Conservation (phyloP, 129 eudicot species). For the Glebionis coronaria region DNA sequence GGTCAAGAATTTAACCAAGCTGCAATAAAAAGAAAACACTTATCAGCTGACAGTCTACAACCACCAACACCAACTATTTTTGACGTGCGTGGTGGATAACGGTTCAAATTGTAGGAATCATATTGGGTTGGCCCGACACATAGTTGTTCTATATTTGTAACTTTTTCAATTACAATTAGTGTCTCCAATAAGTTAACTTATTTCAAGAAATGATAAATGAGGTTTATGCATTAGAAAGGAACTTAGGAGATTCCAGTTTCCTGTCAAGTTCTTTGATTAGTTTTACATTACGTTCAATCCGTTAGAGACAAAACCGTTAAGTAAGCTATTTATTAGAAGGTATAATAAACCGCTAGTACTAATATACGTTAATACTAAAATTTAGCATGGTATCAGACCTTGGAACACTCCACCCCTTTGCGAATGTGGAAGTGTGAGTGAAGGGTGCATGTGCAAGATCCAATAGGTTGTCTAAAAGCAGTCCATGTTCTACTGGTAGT, state of each 20-base stretch:
- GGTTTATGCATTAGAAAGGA: too few species aligned
- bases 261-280: too few species aligned
- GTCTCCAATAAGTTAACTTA: neutral
- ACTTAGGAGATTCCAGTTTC: too few species aligned
- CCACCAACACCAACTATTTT: neutral
- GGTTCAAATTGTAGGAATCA: too few species aligned
- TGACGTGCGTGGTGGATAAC: too few species aligned
- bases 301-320: too few species aligned
- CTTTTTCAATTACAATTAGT: too few species aligned
- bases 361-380: neutral
- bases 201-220: too few species aligned
- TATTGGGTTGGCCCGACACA: too few species aligned
- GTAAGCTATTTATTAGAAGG: neutral
- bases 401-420: constrained; percentile 92
- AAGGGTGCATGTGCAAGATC: constrained; percentile 96
- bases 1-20: constrained; percentile 85
- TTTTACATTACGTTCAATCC: too few species aligned
- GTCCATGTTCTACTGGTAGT: constrained; percentile 92
- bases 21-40: constrained; percentile 33
- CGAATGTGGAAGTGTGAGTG: constrained; percentile 89
- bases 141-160: too few species aligned
- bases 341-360: neutral
- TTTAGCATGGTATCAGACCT: constrained; percentile 38
- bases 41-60: neutral
- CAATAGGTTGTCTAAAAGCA: constrained; percentile 80